phyloP scores from a whole-genome alignment of 805 yeast species.

The Wickerhamomyces hampshirensis region DNA sequence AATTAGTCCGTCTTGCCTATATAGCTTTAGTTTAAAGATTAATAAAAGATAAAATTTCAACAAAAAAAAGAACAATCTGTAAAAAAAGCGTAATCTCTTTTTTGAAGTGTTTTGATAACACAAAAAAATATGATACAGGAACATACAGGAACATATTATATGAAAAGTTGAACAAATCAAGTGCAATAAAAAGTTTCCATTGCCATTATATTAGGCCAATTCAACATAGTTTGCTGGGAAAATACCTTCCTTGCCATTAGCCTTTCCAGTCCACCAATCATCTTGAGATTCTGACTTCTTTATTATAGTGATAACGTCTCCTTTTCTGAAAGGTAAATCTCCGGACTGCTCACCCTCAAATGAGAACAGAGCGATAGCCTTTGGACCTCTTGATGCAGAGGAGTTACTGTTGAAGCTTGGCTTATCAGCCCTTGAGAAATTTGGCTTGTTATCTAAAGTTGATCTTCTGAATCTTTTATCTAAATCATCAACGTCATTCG shows the following conservation, averaged over 20 bases:
- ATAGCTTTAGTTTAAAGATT: too few relatives aligned
- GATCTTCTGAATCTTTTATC: conserved; percentile 37
- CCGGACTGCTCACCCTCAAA: conserved; percentile 94
- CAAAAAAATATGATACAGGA: too few relatives aligned
- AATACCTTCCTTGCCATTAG: conserved; percentile 80
- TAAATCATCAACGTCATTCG: conserved; percentile 31
- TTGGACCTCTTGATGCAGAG: conserved; percentile 41
- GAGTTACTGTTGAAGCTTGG: conserved; percentile 30
- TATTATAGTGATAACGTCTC: conserved; percentile 84
- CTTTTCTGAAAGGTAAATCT: conserved; percentile 88
- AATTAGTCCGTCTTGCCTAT: too few relatives aligned
- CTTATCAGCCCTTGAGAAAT: conserved; percentile 39
- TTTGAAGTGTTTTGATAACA: too few relatives aligned
- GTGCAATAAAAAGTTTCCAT: too few relatives aligned
- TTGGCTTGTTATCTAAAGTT: conserved; percentile 32
- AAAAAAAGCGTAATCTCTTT: too few relatives aligned
- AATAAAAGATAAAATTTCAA: too few relatives aligned
- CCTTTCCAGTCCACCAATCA: conserved; percentile 98
- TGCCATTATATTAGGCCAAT: conserved; percentile 36
- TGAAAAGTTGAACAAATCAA: background rate
- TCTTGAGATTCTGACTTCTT: conserved; percentile 85
- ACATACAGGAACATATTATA: too few relatives aligned
- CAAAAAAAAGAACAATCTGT: too few relatives aligned
- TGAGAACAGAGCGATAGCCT: conserved; percentile 85
- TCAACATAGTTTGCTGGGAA: conserved; percentile 98